Evolutionary conservation across 2,329 filamentous ascomycete species (phyloP), one percentile per base, ranked within the genome.

Genomic region (Ilyonectria sp.): DNA sequence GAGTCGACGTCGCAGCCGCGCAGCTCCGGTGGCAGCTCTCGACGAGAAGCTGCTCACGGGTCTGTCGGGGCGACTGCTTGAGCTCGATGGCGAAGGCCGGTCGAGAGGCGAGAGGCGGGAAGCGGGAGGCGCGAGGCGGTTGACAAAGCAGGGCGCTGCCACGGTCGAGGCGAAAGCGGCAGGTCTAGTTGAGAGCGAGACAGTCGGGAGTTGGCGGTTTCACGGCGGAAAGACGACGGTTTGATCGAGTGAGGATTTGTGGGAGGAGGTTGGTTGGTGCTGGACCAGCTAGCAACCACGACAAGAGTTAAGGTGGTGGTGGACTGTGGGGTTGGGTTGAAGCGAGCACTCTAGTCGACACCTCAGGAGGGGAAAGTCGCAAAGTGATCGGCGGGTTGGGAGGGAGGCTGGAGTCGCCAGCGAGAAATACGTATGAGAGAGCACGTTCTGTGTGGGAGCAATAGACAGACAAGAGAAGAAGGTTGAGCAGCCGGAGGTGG

Each of bases 21-120:
- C 76, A 81, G 82, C 79, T 77, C 79, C 69, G 78, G 67, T 66
- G 70, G 72, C 65, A 75, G 77, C 76, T 76, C 74, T 73, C 72
- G 62, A 54, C 43, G 68, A 75, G 72, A 71, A 68, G 72, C 73
- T 67, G 68, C 71, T 69, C 66, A 73, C 68, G 68, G 72, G 68
- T 64, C 68, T 68, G 67, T 65, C 61, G 61, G 62, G 71, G 62
- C 62, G 55, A 57, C 53, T 57, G 58, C 58, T 57, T 50, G 52
- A 59, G 47, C 53, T 60, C 49, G 52, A 54, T 21, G 35, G 52
- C 31, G 33, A 44, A 35, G 26, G 31, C 37, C 46, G 44, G 50
- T 52, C 31, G 35, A 49, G 37, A 35, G 61, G 58, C 53, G 40
- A 35, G 21, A 23, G 35, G 63, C 50, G 53, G 44, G 21, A 21